Conservation (phyloP, 441 rosid species). For the Syzygium malaccense region DNA sequence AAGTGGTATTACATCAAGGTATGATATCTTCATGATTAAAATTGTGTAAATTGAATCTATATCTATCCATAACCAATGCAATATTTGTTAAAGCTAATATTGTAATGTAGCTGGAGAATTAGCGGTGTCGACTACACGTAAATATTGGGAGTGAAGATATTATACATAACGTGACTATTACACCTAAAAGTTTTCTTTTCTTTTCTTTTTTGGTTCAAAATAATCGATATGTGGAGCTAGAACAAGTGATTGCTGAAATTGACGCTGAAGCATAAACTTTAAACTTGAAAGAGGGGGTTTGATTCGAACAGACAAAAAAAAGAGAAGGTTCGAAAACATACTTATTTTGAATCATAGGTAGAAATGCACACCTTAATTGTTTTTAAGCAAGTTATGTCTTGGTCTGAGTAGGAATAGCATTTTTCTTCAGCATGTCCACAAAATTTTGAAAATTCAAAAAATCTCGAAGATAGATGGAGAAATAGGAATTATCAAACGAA, state of each 20-base stretch:
- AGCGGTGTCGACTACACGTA: neutral
- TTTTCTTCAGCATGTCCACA: neutral
- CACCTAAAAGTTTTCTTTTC: neutral
- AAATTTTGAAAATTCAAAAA: neutral
- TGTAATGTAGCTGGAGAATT: neutral
- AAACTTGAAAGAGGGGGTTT: neutral
- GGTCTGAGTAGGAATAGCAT: neutral
- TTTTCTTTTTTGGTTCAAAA: neutral
- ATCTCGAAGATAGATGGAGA: neutral
- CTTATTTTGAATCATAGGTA: neutral
- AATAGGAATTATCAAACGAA: neutral
- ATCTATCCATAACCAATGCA: neutral
- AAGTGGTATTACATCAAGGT: neutral
- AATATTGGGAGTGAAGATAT: neutral
- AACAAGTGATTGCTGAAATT: neutral
- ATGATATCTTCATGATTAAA: neutral
- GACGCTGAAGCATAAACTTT: neutral
- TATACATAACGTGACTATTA: neutral
- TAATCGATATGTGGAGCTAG: neutral
- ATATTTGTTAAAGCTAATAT: neutral
- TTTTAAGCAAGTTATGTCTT: neutral
- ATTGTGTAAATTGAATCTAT: neutral
- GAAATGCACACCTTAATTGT: neutral
- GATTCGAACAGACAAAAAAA: neutral
- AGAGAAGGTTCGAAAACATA: neutral